Conservation (phyloP, 208 protist genomes). For the Wallacemonas collosoma region DNA sequence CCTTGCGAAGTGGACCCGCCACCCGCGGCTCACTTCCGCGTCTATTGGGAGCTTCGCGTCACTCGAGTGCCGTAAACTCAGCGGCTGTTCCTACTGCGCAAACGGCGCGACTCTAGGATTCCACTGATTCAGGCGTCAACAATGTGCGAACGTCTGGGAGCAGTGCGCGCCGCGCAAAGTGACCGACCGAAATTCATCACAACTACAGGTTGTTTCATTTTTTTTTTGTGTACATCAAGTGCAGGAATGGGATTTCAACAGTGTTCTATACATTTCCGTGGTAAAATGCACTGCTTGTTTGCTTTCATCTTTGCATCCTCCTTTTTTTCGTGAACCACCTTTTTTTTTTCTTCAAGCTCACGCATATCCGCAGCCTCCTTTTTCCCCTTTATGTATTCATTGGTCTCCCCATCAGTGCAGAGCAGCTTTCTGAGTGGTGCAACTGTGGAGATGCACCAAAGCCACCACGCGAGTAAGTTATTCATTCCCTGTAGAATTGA, state of each 20-base stretch:
- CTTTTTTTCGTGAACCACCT: conserved; percentile 9
- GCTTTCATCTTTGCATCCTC: conserved; percentile 16
- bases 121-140: background rate
- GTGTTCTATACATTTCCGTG: too few species aligned
- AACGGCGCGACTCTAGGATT: background rate
- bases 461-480: too few species aligned
- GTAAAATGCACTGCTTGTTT: background rate
- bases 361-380: background rate
- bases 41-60: background rate
- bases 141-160: conserved; percentile 7
- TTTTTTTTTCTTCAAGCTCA: conserved; percentile 19
- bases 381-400: too few species aligned
- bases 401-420: too few species aligned
- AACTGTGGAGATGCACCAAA: too few species aligned
- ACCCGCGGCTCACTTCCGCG: conserved; percentile 3
- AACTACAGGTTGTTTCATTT: too few species aligned
- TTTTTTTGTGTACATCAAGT: too few species aligned
- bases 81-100: background rate
- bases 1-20: background rate
- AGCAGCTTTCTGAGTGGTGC: too few species aligned
- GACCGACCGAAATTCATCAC: background rate
- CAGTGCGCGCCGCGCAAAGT: background rate
- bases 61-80: background rate
- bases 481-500: too few species aligned
- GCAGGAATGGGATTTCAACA: too few species aligned